These are phyloP conservation scores for Aspergillus diversus DNA, from an alignment of 495 filamentous ascomycete species.

Conservation along the genomic window DNA sequence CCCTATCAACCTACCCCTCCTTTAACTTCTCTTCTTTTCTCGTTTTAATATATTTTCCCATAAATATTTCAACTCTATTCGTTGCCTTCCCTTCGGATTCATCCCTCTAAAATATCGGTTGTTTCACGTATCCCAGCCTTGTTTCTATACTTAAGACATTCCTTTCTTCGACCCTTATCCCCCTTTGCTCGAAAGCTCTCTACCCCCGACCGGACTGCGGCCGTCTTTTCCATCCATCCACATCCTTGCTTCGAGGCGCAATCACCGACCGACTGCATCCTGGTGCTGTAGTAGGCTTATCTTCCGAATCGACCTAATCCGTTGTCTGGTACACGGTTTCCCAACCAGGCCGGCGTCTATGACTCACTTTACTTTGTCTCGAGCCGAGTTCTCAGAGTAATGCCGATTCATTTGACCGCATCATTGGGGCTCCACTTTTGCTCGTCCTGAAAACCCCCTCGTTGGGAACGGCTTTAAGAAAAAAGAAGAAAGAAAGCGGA, in stretches of 20 bases:
- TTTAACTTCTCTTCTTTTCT: slow-evolving; percentile 9
- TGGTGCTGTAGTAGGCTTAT: slow-evolving; percentile 47
- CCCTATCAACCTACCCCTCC: slow-evolving; percentile 28
- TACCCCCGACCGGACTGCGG: slow-evolving; percentile 18
- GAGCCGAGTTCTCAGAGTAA: slow-evolving; percentile 36
- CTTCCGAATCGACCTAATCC: slow-evolving; percentile 24
- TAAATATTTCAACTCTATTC: not conserved
- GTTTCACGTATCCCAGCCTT: slow-evolving; percentile 9
- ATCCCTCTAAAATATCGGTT: slow-evolving; percentile 8
- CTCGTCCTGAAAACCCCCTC: slow-evolving; percentile 32
- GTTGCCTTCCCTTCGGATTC: slow-evolving; percentile 11
- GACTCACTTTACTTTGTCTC: slow-evolving; percentile 22
- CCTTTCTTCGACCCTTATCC: slow-evolving; percentile 14
- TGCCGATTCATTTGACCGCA: slow-evolving; percentile 41
- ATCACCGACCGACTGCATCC: slow-evolving; percentile 25
- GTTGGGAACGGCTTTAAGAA: slow-evolving; percentile 24
- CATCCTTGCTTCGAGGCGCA: slow-evolving; percentile 16
- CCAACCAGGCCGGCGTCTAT: slow-evolving; percentile 20
- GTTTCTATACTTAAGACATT: slow-evolving; percentile 24
- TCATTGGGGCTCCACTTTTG: slow-evolving; percentile 33
- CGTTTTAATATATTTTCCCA: slow-evolving; percentile 18
- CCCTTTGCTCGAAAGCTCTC: slow-evolving; percentile 14
- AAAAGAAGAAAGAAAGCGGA: slow-evolving; percentile 20
- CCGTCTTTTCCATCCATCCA: slow-evolving; percentile 10
- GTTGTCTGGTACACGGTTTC: slow-evolving; percentile 43